These are phyloP conservation scores for Pestalotiopsis sp. DNA, from an alignment of 2,329 filamentous ascomycete species.

Conservation along the genomic window DNA sequence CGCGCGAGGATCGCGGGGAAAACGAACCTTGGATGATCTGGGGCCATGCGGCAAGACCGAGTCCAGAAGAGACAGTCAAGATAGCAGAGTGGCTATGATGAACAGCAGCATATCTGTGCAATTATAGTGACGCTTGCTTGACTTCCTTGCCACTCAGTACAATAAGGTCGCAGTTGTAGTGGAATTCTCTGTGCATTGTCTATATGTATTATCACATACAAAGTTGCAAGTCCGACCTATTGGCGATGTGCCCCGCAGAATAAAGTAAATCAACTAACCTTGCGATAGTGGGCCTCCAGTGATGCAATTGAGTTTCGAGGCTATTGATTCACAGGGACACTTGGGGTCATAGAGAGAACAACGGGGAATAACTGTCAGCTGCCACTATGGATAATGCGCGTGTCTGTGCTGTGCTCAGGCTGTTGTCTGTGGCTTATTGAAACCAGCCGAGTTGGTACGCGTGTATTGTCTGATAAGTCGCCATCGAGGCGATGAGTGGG, in stretches of 20 bases:
- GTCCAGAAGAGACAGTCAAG: neutral
- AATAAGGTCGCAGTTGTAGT: neutral
- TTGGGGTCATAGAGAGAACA: neutral
- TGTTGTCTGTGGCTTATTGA: neutral
- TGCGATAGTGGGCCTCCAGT: neutral
- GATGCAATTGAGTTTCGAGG: neutral
- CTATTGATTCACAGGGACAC: neutral
- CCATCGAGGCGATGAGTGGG: neutral
- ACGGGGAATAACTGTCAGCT: no score
- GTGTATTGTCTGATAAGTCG: neutral
- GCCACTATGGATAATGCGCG: no score
- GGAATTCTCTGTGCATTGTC: neutral
- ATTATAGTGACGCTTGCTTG: neutral
- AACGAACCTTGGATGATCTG: constrained; percentile 5
- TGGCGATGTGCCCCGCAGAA: neutral
- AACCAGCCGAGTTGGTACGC: neutral
- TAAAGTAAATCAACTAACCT: neutral
- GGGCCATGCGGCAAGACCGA: constrained; percentile 1
- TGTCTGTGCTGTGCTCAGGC: neutral
- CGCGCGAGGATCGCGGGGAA: neutral
- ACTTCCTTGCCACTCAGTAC: neutral
- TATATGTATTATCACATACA: neutral
- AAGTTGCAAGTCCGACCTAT: neutral
- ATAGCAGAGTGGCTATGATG: neutral
- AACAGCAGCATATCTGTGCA: neutral